Conservation (phyloP, 306 rosid species). For the Trifolium pratense region DNA sequence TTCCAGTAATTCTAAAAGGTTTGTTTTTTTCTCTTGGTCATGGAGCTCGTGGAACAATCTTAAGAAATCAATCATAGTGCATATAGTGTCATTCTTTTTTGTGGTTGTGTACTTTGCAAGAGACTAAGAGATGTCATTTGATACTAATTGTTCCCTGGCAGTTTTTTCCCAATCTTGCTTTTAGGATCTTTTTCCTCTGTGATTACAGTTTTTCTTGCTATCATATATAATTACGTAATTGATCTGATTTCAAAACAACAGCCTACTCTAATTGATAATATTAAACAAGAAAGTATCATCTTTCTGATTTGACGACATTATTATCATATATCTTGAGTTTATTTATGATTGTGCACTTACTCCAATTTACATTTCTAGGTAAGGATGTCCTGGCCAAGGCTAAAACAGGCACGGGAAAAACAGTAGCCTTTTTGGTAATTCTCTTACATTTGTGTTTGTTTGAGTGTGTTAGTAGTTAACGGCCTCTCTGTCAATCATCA, state of each 20-base stretch:
- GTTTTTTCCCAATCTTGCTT: not conserved
- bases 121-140: constrained; percentile 32
- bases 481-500: constrained; percentile 29
- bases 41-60: constrained; percentile 7
- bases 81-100: constrained; percentile 5
- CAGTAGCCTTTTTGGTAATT: constrained; percentile 95
- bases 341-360: constrained; percentile 33
- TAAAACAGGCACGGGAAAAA: constrained; percentile 96
- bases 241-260: constrained; percentile 15
- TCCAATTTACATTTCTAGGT: constrained; percentile 60
- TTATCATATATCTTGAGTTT: constrained; percentile 34
- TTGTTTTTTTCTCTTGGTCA: constrained; percentile 33
- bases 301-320: constrained; percentile 15
- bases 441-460: constrained; percentile 11
- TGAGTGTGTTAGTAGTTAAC: constrained; percentile 31
- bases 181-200: not conserved
- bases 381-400: constrained; percentile 99
- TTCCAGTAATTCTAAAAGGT: constrained; percentile 89
- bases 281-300: constrained; percentile 11
- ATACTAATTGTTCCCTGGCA: not conserved
- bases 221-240: constrained; percentile 8
- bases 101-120: constrained; percentile 25
- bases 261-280: constrained; percentile 21
- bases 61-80: not conserved
- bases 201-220: constrained; percentile 4